A percentile compares a stretch with the other conserved stretches of the same genome.
phyloP scores from a whole-genome alignment of 2,329 filamentous ascomycete genomes.

The Coniochaeta sp. region DNA sequence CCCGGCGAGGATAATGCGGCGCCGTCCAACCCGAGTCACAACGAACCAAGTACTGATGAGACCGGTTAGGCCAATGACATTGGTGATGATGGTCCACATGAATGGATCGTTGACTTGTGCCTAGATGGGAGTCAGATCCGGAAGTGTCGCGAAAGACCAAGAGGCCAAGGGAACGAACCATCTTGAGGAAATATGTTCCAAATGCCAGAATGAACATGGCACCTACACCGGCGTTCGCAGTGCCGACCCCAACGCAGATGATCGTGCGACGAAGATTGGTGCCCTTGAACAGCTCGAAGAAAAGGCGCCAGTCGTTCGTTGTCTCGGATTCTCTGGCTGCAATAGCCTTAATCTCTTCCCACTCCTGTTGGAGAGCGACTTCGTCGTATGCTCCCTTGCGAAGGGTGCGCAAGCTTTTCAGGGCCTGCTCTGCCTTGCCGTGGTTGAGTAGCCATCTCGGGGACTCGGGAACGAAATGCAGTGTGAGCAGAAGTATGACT shows the following conservation, averaged over 20 bases:
- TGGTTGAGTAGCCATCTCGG: slow-evolving; percentile 31
- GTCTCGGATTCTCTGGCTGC: slow-evolving; percentile 25
- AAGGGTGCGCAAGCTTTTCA: slow-evolving; percentile 26
- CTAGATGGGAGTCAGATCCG: too few species aligned
- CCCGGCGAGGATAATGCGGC: slow-evolving; percentile 44
- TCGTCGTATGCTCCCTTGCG: slow-evolving; percentile 22
- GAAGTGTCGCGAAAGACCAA: too few species aligned
- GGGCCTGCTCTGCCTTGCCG: slow-evolving; percentile 25
- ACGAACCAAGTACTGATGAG: slow-evolving; percentile 45
- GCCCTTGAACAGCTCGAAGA: slow-evolving; percentile 43
- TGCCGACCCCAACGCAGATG: slow-evolving; percentile 38
- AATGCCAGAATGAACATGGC: slow-evolving; percentile 53
- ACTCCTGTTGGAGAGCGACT: slow-evolving; percentile 19
- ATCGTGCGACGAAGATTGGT: slow-evolving; percentile 43
- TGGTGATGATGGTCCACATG: slow-evolving; percentile 48
- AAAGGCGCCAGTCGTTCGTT: slow-evolving; percentile 24
- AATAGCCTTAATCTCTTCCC: slow-evolving; percentile 28
- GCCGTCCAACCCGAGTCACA: slow-evolving; percentile 26
- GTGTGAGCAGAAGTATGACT: slow-evolving; percentile 23
- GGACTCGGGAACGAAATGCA: slow-evolving; percentile 32
- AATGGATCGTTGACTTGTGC: slow-evolving; percentile 48
- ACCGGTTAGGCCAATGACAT: slow-evolving; percentile 43
- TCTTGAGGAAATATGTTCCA: slow-evolving; percentile 53
- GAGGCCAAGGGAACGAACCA: too few species aligned
- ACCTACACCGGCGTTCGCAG: slow-evolving; percentile 44